Evolutionary conservation across 495 filamentous ascomycete species (phyloP).

Genomic region (Amorphotheca resinae): DNA sequence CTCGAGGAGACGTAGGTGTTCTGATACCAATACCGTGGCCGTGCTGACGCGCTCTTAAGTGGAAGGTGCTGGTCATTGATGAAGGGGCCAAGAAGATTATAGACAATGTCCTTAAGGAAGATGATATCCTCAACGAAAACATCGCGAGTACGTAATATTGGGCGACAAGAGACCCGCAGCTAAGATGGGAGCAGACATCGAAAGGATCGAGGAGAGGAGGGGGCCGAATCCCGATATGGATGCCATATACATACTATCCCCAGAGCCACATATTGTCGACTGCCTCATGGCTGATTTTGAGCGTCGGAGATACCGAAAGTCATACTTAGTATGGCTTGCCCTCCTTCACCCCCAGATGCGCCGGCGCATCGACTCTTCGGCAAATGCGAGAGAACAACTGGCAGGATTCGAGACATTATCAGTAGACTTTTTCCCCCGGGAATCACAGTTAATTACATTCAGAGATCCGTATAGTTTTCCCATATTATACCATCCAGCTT

Average conservation of each 20-base stretch:
- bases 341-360: slow-evolving; percentile 30
- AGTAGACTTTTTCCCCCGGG: slow-evolving; percentile 77
- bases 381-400: slow-evolving; percentile 56
- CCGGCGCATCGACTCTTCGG: slow-evolving; percentile 28
- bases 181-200: slow-evolving; percentile 56
- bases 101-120: slow-evolving; percentile 78
- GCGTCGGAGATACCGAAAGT: slow-evolving; percentile 58
- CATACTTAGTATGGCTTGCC: slow-evolving; percentile 76
- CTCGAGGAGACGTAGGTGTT: slow-evolving; percentile 38
- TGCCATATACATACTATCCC: slow-evolving; percentile 82
- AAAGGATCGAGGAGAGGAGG: slow-evolving; percentile 77
- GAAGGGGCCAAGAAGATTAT: slow-evolving; percentile 65
- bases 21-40: slow-evolving; percentile 8
- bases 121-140: slow-evolving; percentile 90
- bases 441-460: slow-evolving; percentile 85
- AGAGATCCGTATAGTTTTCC: slow-evolving; percentile 92
- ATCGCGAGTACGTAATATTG: slow-evolving; percentile 62
- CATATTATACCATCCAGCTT: slow-evolving; percentile 78
- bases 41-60: slow-evolving; percentile 40
- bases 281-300: slow-evolving; percentile 89
- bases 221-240: slow-evolving; percentile 76
- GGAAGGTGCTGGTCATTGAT: slow-evolving; percentile 91
- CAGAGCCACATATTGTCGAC: slow-evolving; percentile 74
- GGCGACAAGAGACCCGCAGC: neutral
- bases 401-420: slow-evolving; percentile 60